Evolutionary conservation across 2,329 filamentous ascomycete genomes (phyloP), one percentile per base, ranked within the genome.

Genomic region (Xylaria hypoxylon): DNA sequence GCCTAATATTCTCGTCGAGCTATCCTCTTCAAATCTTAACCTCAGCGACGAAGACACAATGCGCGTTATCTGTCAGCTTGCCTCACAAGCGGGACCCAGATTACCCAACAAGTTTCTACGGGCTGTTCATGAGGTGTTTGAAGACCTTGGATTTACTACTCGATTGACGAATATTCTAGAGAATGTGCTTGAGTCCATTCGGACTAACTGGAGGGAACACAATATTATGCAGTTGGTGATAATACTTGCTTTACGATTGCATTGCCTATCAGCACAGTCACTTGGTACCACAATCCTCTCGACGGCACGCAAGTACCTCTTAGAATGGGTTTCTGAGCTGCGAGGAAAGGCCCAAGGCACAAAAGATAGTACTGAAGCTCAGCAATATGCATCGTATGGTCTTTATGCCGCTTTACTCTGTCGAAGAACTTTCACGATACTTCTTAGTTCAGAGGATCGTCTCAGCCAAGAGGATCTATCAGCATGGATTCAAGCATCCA

Each of bases 361-460:
- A 5, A 13, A n/a, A 10, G 62, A 69, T 15, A 50, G 1, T n/a
- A 76, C 77, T 1, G 24, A 71, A 0, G 40, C 58, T 0, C 81
- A 5, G 74, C 74, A 0, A 77, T 83, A 0, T 5, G 79, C 82
- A 2, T 68, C 71, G 0, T 88, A 86, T 67, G 81, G 81, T 0
- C 80, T 90, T 0, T 84, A 83, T 76, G 83, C 87, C 0, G 83
- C 88, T 0, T 67, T 91, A 0, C 77, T 91, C 0, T 90, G 87
- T 57, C 70, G 75, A 10, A 47, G 62, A 5, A 76, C 74, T 2
- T 76, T 76, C 22, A 22, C 65, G 2, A 19, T 64, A 2, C 53
- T 62, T 19, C 28, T 56, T 1, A 56, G 62, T 6, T 48, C 17
- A 0, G 24, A 77, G 1, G 40, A 40, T 8, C 19, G 6, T 0